phyloP scores from a whole-genome alignment of 352 stramenopile genomes.

The Vaucheria bursata region DNA sequence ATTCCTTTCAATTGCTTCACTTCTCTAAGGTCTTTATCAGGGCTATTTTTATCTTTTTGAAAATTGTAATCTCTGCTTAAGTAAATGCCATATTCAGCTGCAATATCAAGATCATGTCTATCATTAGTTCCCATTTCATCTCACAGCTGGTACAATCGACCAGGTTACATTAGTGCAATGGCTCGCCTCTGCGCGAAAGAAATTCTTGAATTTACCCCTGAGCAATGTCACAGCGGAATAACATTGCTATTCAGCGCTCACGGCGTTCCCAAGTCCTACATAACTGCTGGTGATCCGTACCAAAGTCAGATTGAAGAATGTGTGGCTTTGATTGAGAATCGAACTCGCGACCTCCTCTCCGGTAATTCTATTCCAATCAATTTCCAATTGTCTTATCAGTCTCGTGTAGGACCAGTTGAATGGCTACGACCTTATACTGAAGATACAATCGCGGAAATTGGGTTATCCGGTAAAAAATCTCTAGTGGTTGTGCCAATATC shows the following conservation, averaged over 20 bases:
- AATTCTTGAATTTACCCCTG: conserved; percentile 75
- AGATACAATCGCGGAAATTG: conserved; percentile 81
- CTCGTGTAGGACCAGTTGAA: conserved; percentile 90
- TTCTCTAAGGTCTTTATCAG: too few relatives aligned
- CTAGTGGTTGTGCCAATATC: conserved; percentile 94
- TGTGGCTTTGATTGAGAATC: background rate
- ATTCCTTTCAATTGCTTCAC: too few relatives aligned
- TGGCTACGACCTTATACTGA: conserved; percentile 96
- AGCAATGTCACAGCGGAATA: conserved; percentile 53
- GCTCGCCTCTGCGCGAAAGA: conserved; percentile 78
- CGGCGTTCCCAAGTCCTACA: conserved; percentile 70
- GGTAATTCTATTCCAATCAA: conserved; percentile 49
- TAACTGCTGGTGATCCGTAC: conserved; percentile 73
- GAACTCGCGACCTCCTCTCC: background rate
- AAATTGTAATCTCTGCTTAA: too few relatives aligned
- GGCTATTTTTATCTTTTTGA: too few relatives aligned
- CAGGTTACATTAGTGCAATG: conserved; percentile 87
- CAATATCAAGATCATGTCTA: too few relatives aligned
- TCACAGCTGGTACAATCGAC: conserved; percentile 81
- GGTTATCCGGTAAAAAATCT: conserved; percentile 80
- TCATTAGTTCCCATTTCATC: background rate
- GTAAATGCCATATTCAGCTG: too few relatives aligned
- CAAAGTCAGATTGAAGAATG: conserved; percentile 53
- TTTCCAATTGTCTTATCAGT: conserved; percentile 87
- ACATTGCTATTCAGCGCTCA: conserved; percentile 67